Base-by-base conservation (phyloP, 306 rosid species). In the Dalbergia oliveri region DNA sequence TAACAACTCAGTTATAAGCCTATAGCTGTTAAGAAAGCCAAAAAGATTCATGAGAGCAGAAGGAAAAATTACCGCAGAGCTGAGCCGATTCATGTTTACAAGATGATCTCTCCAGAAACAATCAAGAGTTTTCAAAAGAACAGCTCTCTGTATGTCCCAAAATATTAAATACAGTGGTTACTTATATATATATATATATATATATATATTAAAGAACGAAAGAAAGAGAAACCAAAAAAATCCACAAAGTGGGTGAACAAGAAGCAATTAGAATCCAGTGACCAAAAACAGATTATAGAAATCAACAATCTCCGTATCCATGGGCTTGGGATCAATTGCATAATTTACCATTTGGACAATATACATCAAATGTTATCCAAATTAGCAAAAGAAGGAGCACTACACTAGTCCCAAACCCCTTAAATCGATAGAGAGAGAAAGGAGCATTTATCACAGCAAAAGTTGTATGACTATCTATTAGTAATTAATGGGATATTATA, bases 51-150 rank as follows among this genome's bases (percentile, higher is more conserved):
- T 31, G 43, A 35, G 31, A 60, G 80, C 19, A 85, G 64, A 69
- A 49, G 63, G 57, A 63, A 19, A 62, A 41, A 23, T 69, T 95
- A 95, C 98, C 93, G 98, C 98, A 56, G 98, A 95, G 82, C 92
- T 95, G 75, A 93, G 98, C 59, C 91, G 86, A 81, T 95, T 95
- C 99, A 95, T 95, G 94, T 95, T 95, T 79, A 95, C 80, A 43
- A 95, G 99, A 86, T 93, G 98, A 89, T 95, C 98, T 80, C 97
- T 91, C 99, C 99, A 95, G 89, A 95, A 95, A 83, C 92, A 84
- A 81, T 95, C 99, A 6, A 95, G 91, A 63, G 97, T 90, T 90
- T 95, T 90, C 85, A 95, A 94, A 87, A 95, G 89, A 84, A 93
- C 96, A 67, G 94, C 99, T 73, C 94, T 91, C 99, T 95, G 97